Conservation (phyloP, 352 stramenopile genomes). For the Nothophytophthora sp. region DNA sequence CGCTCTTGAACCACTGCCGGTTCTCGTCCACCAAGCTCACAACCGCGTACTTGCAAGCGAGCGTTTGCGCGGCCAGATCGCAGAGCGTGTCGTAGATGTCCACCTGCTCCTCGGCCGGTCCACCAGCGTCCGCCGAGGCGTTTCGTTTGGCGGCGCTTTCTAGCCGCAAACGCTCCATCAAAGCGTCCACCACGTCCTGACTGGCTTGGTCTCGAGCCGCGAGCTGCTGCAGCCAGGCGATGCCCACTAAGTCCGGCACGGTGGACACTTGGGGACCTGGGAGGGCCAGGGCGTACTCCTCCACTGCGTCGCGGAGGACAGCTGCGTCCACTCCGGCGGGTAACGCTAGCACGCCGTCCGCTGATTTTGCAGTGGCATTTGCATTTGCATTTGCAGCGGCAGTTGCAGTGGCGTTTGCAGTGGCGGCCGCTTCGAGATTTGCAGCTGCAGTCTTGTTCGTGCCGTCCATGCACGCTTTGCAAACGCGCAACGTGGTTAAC, state of each 20-base stretch:
- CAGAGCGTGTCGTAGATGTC: constrained; percentile 88
- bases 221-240: constrained; percentile 79
- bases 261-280: constrained; percentile 51
- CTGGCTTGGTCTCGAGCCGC: constrained; percentile 69
- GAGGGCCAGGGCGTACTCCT: constrained; percentile 72
- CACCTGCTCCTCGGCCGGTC: constrained; percentile 44
- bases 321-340: constrained; percentile 43
- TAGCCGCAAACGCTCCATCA: constrained; percentile 69
- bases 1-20: constrained; percentile 95
- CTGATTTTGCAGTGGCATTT: no score
- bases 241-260: constrained; percentile 73
- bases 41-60: constrained; percentile 79
- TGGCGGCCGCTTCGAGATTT: constrained; percentile 19
- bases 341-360: constrained; percentile 25
- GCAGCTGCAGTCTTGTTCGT: constrained; percentile 25
- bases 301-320: constrained; percentile 57
- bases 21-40: constrained; percentile 93
- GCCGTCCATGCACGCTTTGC: constrained; percentile 80
- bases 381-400: constrained; percentile 14
- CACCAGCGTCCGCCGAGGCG: constrained; percentile 7
- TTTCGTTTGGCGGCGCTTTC: constrained; percentile 42
- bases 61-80: constrained; percentile 71
- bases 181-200: constrained; percentile 61
- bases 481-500: constrained; percentile 75
- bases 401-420: no score